A percentile compares a stretch with the other conserved stretches of the same genome.
phyloP scores from a whole-genome alignment of 2,329 filamentous ascomycete genomes.

The Pseudogymnoascus sp. region DNA sequence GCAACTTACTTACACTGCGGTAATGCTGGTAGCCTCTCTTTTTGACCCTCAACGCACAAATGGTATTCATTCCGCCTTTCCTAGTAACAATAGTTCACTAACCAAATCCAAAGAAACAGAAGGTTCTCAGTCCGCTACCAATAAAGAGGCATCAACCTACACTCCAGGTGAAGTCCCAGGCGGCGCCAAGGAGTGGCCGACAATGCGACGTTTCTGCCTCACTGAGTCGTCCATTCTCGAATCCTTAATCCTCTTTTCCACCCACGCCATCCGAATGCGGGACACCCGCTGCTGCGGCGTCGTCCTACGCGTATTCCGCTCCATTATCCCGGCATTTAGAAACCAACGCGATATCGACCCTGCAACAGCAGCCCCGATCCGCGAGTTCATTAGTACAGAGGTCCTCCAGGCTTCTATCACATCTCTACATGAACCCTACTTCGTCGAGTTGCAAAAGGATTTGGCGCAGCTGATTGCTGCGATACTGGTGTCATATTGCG shows the following conservation, averaged over 20 bases:
- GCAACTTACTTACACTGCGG: slow-evolving; percentile 84
- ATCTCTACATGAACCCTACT: slow-evolving; percentile 89
- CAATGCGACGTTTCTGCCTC: slow-evolving; percentile 75
- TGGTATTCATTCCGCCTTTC: slow-evolving; percentile 32
- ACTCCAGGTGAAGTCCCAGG: slow-evolving; percentile 16
- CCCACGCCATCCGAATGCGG: slow-evolving; percentile 78
- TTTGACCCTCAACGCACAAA: slow-evolving; percentile 65
- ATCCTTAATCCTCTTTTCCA: slow-evolving; percentile 83
- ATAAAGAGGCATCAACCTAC: slow-evolving; percentile 27
- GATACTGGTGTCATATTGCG: slow-evolving; percentile 69
- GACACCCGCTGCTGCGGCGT: slow-evolving; percentile 83
- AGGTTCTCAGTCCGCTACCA: slow-evolving; percentile 10
- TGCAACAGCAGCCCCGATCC: slow-evolving; percentile 44
- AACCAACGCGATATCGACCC: slow-evolving; percentile 21
- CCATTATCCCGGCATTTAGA: slow-evolving; percentile 69
- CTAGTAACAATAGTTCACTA: background rate
- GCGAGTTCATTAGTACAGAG: slow-evolving; percentile 82
- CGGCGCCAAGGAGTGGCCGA: slow-evolving; percentile 38
- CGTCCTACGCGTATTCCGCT: slow-evolving; percentile 77
- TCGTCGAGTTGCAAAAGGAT: slow-evolving; percentile 91
- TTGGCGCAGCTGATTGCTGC: slow-evolving; percentile 79
- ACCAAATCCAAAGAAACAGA: slow-evolving; percentile 1
- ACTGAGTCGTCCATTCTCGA: slow-evolving; percentile 71
- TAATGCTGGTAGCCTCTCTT: slow-evolving; percentile 83
- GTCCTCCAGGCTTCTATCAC: slow-evolving; percentile 85